Conservation (phyloP, 441 rosid genomes). For the Eruca vesicaria region DNA sequence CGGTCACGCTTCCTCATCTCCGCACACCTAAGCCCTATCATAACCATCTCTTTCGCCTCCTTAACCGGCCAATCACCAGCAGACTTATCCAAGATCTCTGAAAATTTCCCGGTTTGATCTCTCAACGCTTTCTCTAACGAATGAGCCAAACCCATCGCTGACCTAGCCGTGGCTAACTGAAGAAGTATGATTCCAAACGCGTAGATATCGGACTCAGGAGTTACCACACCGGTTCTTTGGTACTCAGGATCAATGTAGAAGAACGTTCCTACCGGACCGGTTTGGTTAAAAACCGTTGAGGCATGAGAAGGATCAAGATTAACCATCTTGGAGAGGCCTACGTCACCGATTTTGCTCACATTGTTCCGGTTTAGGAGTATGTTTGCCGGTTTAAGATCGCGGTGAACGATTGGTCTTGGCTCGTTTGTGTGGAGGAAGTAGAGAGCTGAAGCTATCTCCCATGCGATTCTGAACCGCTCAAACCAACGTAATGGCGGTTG, state of each 20-base stretch:
- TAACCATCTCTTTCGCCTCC: constrained; percentile 68
- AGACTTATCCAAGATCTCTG: constrained; percentile 58
- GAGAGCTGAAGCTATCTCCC: constrained; percentile 93
- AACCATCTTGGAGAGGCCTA: constrained; percentile 78
- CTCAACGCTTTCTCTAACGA: constrained; percentile 68
- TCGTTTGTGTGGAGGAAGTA: constrained; percentile 73
- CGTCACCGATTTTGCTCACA: constrained; percentile 91
- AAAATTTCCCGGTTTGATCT: constrained; percentile 38
- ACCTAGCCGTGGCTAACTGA: constrained; percentile 76
- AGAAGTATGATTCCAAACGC: constrained; percentile 83
- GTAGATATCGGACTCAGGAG: constrained; percentile 81
- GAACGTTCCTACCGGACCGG: constrained; percentile 82
- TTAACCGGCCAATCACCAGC: constrained; percentile 87
- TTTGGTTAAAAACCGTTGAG: constrained; percentile 49
- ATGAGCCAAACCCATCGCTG: constrained; percentile 72
- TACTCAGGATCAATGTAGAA: constrained; percentile 92
- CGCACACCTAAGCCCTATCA: constrained; percentile 64
- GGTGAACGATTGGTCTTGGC: constrained; percentile 82
- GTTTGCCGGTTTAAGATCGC: constrained; percentile 91
- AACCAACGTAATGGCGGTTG: constrained; percentile 79
- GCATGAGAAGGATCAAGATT: constrained; percentile 43
- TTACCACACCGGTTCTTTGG: constrained; percentile 77
- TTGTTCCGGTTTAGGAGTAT: constrained; percentile 76
- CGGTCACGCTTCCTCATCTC: constrained; percentile 81
- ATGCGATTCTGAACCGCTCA: constrained; percentile 73